Conservation (phyloP, 768 basidiomycete genomes). For the Termitomyces sp. region DNA sequence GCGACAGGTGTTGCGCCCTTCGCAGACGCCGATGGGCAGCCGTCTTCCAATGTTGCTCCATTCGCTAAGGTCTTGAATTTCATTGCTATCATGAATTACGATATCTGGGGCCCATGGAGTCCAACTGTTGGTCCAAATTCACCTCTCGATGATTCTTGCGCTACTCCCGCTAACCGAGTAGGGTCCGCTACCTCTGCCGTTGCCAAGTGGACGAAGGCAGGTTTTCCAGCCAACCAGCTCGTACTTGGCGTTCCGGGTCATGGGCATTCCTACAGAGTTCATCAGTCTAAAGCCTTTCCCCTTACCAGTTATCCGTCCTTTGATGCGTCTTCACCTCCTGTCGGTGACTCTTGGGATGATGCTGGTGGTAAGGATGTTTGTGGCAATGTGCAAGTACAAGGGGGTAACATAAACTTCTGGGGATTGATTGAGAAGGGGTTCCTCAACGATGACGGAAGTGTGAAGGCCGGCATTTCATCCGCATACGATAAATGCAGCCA, state of each 20-base stretch:
- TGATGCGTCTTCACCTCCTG: conserved; percentile 40
- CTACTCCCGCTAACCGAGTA: conserved; percentile 46
- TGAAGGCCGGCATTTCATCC: conserved; percentile 45
- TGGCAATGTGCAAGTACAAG: conserved; percentile 42
- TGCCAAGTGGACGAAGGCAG: conserved; percentile 65
- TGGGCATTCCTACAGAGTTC: conserved; percentile 73
- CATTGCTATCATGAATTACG: conserved; percentile 65
- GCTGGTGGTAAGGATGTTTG: conserved; percentile 49
- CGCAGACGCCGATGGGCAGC: conserved; percentile 41
- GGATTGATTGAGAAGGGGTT: conserved; percentile 54
- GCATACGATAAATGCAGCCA: conserved; percentile 63
- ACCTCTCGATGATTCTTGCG: conserved; percentile 80
- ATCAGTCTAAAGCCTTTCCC: conserved; percentile 35
- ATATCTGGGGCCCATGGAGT: conserved; percentile 62
- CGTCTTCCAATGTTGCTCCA: conserved; percentile 58
- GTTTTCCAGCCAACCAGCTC: conserved; percentile 63
- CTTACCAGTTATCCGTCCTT: conserved; percentile 53
- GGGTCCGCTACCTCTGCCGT: conserved; percentile 79
- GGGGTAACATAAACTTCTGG: conserved; percentile 62
- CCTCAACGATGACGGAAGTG: conserved; percentile 42
- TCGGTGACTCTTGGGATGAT: conserved; percentile 64
- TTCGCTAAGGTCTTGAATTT: conserved; percentile 66
- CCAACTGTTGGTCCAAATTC: conserved; percentile 77
- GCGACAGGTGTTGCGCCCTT: conserved; percentile 39
- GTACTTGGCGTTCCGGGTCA: conserved; percentile 82